Conservation (phyloP, 2,329 filamentous ascomycete species). For the Lecanicillium sp. region DNA sequence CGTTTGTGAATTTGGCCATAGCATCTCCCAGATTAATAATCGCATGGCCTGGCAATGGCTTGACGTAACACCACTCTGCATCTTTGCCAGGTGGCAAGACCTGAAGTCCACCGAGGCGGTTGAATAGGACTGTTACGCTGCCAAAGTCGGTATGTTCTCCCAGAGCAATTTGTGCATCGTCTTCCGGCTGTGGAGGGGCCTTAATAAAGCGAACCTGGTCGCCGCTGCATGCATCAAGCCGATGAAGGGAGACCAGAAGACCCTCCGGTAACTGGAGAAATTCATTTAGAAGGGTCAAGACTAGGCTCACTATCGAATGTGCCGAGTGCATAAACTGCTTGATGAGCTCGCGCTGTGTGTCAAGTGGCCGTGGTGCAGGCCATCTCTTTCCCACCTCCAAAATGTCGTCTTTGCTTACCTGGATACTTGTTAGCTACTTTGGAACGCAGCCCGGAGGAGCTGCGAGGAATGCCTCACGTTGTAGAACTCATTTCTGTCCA, state of each 20-base stretch:
- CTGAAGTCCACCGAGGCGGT: constrained; percentile 29
- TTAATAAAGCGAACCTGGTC: constrained; percentile 6
- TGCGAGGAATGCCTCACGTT: neutral
- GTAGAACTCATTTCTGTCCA: constrained; percentile 8
- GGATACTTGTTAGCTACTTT: neutral
- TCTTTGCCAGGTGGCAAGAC: constrained; percentile 18
- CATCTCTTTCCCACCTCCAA: constrained; percentile 1
- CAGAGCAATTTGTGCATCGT: constrained; percentile 7
- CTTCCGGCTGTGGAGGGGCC: constrained; percentile 5
- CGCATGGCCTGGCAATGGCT: constrained; percentile 3
- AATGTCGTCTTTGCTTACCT: constrained; percentile 8
- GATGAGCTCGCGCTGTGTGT: neutral
- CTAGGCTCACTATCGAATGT: constrained; percentile 1
- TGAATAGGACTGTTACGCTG: constrained; percentile 29
- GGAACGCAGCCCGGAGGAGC: too few species aligned
- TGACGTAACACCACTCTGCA: constrained; percentile 5
- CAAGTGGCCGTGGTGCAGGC: constrained; percentile 3
- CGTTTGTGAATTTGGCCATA: constrained; percentile 7
- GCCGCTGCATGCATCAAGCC: neutral
- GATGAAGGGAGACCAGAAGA: neutral
- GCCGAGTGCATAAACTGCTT: constrained; percentile 1
- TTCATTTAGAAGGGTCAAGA: constrained; percentile 3
- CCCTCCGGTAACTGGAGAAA: neutral
- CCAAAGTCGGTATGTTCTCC: constrained; percentile 29
- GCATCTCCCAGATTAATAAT: constrained; percentile 6